Conservation (phyloP, 176 grass and related monocot genomes). For the Cenchrus fungigraminus region DNA sequence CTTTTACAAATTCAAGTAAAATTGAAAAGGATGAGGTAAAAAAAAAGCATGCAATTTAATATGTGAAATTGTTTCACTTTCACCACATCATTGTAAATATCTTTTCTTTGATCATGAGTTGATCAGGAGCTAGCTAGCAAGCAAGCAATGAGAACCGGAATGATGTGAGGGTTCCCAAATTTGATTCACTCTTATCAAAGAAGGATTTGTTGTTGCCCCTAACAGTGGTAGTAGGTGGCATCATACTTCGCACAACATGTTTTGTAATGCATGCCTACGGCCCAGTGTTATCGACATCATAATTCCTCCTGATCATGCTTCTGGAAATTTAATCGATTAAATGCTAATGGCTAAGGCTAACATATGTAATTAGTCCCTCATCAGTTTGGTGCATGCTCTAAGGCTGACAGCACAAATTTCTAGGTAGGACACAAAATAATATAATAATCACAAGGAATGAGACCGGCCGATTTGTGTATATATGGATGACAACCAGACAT, state of each 20-base stretch:
- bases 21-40: not conserved
- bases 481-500: not conserved
- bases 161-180: constrained; percentile 55
- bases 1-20: not conserved
- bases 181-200: constrained; percentile 48
- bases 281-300: constrained; percentile 61
- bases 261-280: constrained; percentile 57
- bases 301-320: constrained; percentile 60
- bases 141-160: constrained; percentile 55
- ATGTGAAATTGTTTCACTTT: not conserved
- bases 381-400: constrained; percentile 48
- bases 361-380: constrained; percentile 56
- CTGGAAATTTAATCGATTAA: constrained; percentile 50
- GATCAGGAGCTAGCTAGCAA: constrained; percentile 49
- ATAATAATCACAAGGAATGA: constrained; percentile 33
- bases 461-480: constrained; percentile 19
- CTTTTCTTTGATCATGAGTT: constrained; percentile 50
- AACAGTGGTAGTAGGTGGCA: constrained; percentile 64
- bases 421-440: constrained; percentile 35
- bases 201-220: constrained; percentile 53
- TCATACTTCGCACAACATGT: constrained; percentile 51
- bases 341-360: constrained; percentile 53
- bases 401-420: constrained; percentile 50
- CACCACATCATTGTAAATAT: constrained; percentile 32
- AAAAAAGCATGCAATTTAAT: not conserved